phyloP scores from a whole-genome alignment of 2,329 filamentous ascomycete genomes.

The Pseudocercospora pini-densiflorae region DNA sequence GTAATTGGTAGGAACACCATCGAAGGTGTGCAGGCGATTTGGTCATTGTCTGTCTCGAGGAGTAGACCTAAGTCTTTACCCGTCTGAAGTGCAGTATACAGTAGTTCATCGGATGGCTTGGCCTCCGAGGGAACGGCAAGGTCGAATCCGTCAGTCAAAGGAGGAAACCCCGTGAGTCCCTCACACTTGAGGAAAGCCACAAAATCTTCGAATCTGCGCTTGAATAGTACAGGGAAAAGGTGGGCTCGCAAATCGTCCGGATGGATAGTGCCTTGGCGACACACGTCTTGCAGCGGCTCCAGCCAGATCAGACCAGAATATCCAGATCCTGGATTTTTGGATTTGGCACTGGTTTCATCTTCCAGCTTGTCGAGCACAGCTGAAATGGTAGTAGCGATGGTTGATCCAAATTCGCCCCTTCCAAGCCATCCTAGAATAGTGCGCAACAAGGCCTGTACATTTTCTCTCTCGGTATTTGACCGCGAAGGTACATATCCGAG shows the following conservation, averaged over 20 bases:
- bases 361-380: constrained; percentile 39
- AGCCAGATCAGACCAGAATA: constrained; percentile 27
- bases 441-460: constrained; percentile 15
- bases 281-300: constrained; percentile 28
- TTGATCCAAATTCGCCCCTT: constrained; percentile 40
- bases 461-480: background rate
- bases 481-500: constrained; percentile 2
- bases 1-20: constrained; percentile 60
- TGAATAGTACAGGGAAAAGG: constrained; percentile 54
- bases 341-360: constrained; percentile 10
- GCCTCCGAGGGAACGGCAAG: background rate
- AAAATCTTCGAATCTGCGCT: constrained; percentile 46
- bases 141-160: background rate
- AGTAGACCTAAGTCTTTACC: constrained; percentile 54
- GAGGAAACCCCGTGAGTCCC: constrained; percentile 38
- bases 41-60: constrained; percentile 38
- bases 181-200: constrained; percentile 46
- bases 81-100: constrained; percentile 46
- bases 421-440: constrained; percentile 40
- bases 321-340: background rate
- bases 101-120: constrained; percentile 29
- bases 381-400: constrained; percentile 36
- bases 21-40: constrained; percentile 28
- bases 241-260: constrained; percentile 48
- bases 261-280: constrained; percentile 14